Evolutionary conservation across 148 eudicot genomes (phyloP).

Genomic region (Cornus florida): DNA sequence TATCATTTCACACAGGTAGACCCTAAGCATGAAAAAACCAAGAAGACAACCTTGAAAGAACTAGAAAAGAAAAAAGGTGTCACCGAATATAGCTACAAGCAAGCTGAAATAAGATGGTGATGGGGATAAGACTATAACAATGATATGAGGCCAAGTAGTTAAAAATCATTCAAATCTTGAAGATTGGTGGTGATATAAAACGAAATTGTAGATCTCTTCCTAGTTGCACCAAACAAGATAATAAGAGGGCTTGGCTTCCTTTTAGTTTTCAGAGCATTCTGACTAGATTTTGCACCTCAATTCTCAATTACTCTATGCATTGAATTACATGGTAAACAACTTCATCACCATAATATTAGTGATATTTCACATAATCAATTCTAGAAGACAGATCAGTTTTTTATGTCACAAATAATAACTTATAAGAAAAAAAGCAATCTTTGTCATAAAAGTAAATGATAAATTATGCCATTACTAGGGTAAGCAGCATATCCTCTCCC

Average conservation of each 20-base stretch:
- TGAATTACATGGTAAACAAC: not conserved
- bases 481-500: not conserved
- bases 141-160: not conserved
- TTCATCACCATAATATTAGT: not conserved
- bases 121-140: not conserved
- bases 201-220: too few species aligned
- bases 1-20: not conserved
- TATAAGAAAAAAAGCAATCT: too few species aligned
- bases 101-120: not conserved
- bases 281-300: too few species aligned
- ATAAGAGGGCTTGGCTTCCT: too few species aligned
- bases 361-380: not conserved
- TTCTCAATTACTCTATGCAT: not conserved
- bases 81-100: not conserved
- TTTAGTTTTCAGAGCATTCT: too few species aligned
- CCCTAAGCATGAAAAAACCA: not conserved
- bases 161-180: not conserved
- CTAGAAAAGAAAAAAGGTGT: slow-evolving; percentile 1
- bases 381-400: not conserved
- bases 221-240: too few species aligned
- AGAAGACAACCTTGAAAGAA: not conserved
- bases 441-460: too few species aligned
- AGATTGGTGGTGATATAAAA: too few species aligned
- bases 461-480: too few species aligned
- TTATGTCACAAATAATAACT: too few species aligned